Percentiles rank a stretch among this genome's conserved stretches.
Conservation (phyloP, 2,329 filamentous ascomycete species). For the Talaromyces sp. region DNA sequence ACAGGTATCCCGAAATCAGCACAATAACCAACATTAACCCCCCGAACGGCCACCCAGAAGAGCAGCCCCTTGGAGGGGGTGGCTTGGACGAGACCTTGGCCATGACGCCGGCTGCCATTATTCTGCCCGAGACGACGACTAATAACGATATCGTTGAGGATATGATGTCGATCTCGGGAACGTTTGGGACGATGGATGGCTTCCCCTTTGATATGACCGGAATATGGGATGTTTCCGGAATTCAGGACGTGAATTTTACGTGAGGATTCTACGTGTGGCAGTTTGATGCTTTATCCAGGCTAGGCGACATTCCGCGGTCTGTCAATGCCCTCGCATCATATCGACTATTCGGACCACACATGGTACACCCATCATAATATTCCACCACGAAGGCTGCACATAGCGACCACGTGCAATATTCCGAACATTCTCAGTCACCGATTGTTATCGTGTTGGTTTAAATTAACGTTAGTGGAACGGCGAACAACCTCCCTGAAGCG, state of each 20-base stretch:
- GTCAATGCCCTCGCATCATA: background rate
- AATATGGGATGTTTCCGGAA: conserved; percentile 41
- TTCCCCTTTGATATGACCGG: conserved; percentile 44
- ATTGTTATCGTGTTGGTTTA: background rate
- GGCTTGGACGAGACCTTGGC: conserved; percentile 19
- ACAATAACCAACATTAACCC: background rate
- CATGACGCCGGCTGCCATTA: conserved; percentile 35
- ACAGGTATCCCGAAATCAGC: conserved; percentile 29
- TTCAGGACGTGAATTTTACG: conserved; percentile 33
- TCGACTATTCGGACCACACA: background rate
- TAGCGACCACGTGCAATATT: background rate
- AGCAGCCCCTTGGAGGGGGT: conserved; percentile 13
- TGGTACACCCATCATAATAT: background rate
- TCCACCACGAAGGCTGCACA: background rate
- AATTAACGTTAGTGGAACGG: background rate
- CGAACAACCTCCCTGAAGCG: background rate
- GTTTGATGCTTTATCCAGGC: background rate
- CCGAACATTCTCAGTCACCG: background rate
- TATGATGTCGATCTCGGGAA: conserved; percentile 43
- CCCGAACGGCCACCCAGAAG: conserved; percentile 6
- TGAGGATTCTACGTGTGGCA: conserved; percentile 2
- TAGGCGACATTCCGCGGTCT: background rate
- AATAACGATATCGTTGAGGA: conserved; percentile 43
- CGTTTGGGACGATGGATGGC: conserved; percentile 42
- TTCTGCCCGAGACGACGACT: conserved; percentile 38